Conservation (phyloP, 2,329 filamentous ascomycete species). For the Trichoderma aggressivum region DNA sequence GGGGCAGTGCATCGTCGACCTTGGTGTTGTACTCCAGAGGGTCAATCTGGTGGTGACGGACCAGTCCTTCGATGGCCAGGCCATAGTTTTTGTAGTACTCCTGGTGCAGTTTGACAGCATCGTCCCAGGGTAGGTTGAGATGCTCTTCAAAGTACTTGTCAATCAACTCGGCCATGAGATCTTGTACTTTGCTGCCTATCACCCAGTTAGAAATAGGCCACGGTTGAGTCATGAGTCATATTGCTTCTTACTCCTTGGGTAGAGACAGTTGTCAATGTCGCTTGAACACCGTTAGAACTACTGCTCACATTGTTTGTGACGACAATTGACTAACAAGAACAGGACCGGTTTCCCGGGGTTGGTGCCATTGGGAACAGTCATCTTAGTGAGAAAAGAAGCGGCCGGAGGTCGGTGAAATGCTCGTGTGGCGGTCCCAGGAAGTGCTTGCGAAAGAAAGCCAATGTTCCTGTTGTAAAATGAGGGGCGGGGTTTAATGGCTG, state of each 20-base stretch:
- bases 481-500: neutral
- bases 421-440: constrained; percentile 2
- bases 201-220: constrained; percentile 4
- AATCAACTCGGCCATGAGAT: constrained; percentile 85
- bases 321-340: constrained; percentile 38
- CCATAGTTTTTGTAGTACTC: constrained; percentile 97
- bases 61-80: constrained; percentile 92
- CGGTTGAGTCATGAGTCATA: neutral
- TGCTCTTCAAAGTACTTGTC: constrained; percentile 62
- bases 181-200: constrained; percentile 72
- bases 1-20: constrained; percentile 89
- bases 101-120: constrained; percentile 80
- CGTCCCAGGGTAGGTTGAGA: constrained; percentile 68
- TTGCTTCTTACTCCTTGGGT: constrained; percentile 68
- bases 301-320: neutral
- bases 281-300: constrained; percentile 49
- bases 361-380: constrained; percentile 36
- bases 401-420: neutral
- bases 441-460: neutral
- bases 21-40: constrained; percentile 90
- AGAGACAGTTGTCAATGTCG: constrained; percentile 98
- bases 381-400: constrained; percentile 19
- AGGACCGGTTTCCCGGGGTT: constrained; percentile 37
- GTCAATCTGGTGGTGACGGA: constrained; percentile 91
- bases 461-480: neutral